Percentiles rank a stretch among this genome's conserved stretches.
Conservation (phyloP, 2,329 filamentous ascomycete genomes). For the Fusarium pilosicola region DNA sequence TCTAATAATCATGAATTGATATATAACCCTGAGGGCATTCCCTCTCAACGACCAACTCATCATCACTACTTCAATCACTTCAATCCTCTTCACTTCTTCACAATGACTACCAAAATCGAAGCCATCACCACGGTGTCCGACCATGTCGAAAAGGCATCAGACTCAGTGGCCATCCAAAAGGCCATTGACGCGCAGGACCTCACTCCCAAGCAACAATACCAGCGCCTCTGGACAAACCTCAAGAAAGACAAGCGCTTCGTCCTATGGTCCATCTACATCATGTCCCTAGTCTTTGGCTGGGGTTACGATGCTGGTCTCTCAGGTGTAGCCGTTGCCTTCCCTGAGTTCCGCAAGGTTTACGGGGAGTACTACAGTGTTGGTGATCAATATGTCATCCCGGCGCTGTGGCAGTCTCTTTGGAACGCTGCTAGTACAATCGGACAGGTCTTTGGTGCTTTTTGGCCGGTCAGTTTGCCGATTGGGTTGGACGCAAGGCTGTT, state of each 20-base stretch:
- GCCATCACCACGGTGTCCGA: constrained; percentile 1
- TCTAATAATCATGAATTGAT: not conserved
- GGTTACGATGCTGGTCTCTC: constrained; percentile 51
- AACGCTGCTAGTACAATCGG: constrained; percentile 51
- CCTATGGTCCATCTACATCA: constrained; percentile 44
- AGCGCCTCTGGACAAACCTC: constrained; percentile 43
- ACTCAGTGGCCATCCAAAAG: constrained; percentile 4
- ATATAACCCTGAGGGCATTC: not conserved
- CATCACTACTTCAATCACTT: not conserved
- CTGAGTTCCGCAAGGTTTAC: constrained; percentile 48
- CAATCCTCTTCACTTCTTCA: not conserved
- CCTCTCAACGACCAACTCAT: fast-evolving
- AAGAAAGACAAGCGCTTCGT: constrained; percentile 45
- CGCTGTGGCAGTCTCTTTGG: constrained; percentile 52
- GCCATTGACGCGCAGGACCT: constrained; percentile 32
- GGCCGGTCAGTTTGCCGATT: constrained; percentile 42
- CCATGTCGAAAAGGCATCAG: constrained; percentile 6
- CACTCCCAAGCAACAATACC: constrained; percentile 42
- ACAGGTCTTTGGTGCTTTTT: constrained; percentile 43
- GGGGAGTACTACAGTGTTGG: constrained; percentile 47
- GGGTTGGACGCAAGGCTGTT: constrained; percentile 35
- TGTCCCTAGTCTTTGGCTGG: constrained; percentile 50
- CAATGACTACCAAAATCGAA: constrained; percentile 6
- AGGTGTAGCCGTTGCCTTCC: constrained; percentile 50
- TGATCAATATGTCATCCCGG: constrained; percentile 47